phyloP scores from a whole-genome alignment of 2,329 filamentous ascomycete genomes.

The Alternaria conjuncta region DNA sequence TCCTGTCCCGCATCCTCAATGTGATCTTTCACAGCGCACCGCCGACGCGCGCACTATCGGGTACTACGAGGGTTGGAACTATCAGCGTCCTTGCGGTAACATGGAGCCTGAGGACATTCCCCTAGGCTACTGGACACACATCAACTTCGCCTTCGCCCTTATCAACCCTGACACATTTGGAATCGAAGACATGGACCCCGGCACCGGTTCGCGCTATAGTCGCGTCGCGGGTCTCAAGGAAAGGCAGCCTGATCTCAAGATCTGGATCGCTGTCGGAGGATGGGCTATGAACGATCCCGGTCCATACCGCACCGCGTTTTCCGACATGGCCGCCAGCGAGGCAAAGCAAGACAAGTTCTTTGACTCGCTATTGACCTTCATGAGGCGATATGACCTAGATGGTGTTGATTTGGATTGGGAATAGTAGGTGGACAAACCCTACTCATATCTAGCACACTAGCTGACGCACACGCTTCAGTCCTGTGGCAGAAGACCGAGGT shows the following conservation, averaged over 20 bases:
- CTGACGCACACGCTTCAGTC: neutral
- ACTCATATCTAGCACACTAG: neutral
- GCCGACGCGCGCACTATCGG: conserved; percentile 2
- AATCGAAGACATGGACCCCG: neutral
- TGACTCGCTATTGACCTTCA: conserved; percentile 45
- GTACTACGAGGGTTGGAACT: conserved; percentile 20
- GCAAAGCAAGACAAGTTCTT: conserved; percentile 41
- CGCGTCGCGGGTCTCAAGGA: conserved; percentile 38
- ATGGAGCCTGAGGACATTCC: conserved; percentile 13
- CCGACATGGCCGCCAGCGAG: conserved; percentile 14
- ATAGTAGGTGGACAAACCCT: neutral
- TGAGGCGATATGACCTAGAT: conserved; percentile 52
- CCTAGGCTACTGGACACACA: conserved; percentile 1
- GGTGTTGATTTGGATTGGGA: conserved; percentile 55
- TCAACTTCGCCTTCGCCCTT: conserved; percentile 17
- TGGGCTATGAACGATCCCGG: conserved; percentile 51
- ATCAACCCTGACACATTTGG: conserved; percentile 14
- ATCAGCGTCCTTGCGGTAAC: neutral
- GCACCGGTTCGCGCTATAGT: neutral
- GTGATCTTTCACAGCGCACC: neutral
- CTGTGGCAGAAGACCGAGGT: conserved; percentile 38
- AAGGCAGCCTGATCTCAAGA: conserved; percentile 31
- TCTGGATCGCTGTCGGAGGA: conserved; percentile 50
- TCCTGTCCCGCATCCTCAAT: neutral
- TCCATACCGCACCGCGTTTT: conserved; percentile 32